These are phyloP conservation scores for Platanus orientalis DNA, from an alignment of 164 flowering plant species.

Conservation along the genomic window DNA sequence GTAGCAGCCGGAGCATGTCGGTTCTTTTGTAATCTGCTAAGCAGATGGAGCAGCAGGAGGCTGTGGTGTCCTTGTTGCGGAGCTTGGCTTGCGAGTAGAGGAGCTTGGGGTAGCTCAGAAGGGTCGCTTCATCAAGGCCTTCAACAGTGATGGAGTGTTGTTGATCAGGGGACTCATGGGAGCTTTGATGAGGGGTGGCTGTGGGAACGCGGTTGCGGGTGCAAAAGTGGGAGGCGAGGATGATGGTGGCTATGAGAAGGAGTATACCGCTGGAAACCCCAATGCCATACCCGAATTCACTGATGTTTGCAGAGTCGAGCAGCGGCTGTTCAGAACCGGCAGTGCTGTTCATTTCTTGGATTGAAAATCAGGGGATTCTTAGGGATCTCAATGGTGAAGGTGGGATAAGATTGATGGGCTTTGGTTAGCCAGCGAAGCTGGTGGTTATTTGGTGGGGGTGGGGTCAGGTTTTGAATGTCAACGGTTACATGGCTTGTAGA, in stretches of 20 bases:
- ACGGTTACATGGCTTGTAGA: constrained; percentile 12
- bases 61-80: constrained; percentile 28
- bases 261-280: constrained; percentile 74
- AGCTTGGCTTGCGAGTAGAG: constrained; percentile 51
- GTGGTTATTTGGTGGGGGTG: neutral
- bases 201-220: constrained; percentile 19
- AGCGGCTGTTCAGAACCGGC: constrained; percentile 30
- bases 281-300: constrained; percentile 65
- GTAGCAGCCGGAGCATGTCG: constrained; percentile 60
- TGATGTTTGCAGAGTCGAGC: constrained; percentile 40
- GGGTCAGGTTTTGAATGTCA: constrained; percentile 15
- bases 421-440: constrained; percentile 5
- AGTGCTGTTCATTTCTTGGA: constrained; percentile 32
- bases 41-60: constrained; percentile 70
- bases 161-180: neutral
- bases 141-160: constrained; percentile 20
- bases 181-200: neutral
- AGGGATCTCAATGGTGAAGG: neutral
- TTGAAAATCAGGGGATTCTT: neutral
- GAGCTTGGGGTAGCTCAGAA: constrained; percentile 63
- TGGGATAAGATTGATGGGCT: neutral
- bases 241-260: constrained; percentile 74
- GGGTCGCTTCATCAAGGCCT: constrained; percentile 71
- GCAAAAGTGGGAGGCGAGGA: constrained; percentile 73
- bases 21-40: constrained; percentile 60